Base-by-base conservation (phyloP, 306 rosid species). In the Medicago ruthenica region DNA sequence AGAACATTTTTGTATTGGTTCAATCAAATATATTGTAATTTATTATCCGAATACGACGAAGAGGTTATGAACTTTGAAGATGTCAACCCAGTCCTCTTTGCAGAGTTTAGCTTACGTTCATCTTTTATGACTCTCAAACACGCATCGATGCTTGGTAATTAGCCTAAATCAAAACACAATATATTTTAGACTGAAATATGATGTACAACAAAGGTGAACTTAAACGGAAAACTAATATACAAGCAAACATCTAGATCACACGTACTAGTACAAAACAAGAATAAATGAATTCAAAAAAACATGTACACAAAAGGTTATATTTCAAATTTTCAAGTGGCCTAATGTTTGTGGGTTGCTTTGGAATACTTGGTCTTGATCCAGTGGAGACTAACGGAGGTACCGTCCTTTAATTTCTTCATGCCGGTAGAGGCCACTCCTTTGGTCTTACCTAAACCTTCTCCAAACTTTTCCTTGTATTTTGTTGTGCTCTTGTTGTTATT, bases 301-400 rank as follows among this genome's bases (percentile, higher is more conserved):
- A 60, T 31, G 20, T 60, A 64, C 9, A 37, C 42, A 59, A 22
- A 12, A 5, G 14, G 6, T 4, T 10, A 48, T 7, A 50, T 21
- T 20, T 22, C 15, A 48, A 47, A 22, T n/a, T 5, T 34, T 76
- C 1, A 58, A 72, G 1, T 0, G 31, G 8, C 9, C 1, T 18
- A 86, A 21, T 79, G 75, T 63, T 88, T 87, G 34, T 78, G 78
- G 4, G 85, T 75, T 63, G 82, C 63, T 71, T 90, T 91, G 3
- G 88, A 70, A 54, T 76, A 93, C 83, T 93, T 94, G 71, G 83
- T 74, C 81, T 94, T 94, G 86, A 94, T 86, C 98, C 98, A 94
- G 4, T 79, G 82, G 53, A 91, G 36, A 31, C 98, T 92, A 0
- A 76, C 58, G 6, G 98, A 81, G 41, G 97, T 86, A 8, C 97